These are phyloP conservation scores for Aspergillus affinis DNA, from an alignment of 495 filamentous ascomycete species.

Conservation along the genomic window DNA sequence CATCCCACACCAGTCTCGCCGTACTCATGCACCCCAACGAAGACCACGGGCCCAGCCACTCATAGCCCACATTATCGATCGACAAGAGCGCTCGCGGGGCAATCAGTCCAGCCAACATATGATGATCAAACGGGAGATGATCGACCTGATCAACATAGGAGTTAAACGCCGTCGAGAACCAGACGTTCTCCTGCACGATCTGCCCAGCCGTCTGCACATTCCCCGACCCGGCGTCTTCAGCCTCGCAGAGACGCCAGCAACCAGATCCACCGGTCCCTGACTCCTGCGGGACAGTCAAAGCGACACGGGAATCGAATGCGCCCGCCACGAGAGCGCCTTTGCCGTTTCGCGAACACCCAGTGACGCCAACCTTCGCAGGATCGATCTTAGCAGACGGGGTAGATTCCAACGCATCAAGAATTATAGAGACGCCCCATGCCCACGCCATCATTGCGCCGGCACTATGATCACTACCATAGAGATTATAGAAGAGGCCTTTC, in stretches of 20 bases:
- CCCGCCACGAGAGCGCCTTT: slow-evolving; percentile 15
- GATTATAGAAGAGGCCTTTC: slow-evolving; percentile 11
- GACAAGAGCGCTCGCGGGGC: slow-evolving; percentile 8
- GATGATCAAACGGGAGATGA: slow-evolving; percentile 12
- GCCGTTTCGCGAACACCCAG: slow-evolving; percentile 14
- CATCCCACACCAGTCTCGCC: slow-evolving; percentile 5
- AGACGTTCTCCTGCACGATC: slow-evolving; percentile 14
- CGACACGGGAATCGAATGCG: slow-evolving; percentile 9
- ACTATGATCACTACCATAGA: slow-evolving; percentile 9
- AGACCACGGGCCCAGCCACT: slow-evolving; percentile 15
- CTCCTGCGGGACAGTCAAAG: slow-evolving; percentile 13
- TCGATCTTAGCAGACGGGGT: slow-evolving; percentile 10
- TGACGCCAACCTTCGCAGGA: slow-evolving; percentile 6
- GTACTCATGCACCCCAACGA: slow-evolving; percentile 12
- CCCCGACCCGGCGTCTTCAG: slow-evolving; percentile 1
- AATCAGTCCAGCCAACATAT: slow-evolving; percentile 13
- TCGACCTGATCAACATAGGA: neutral
- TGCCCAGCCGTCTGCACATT: slow-evolving; percentile 9
- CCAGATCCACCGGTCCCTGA: slow-evolving; percentile 13
- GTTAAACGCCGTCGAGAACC: slow-evolving; percentile 12
- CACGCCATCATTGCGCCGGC: slow-evolving; percentile 15
- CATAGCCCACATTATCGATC: slow-evolving; percentile 14
- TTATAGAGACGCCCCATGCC: slow-evolving; percentile 7
- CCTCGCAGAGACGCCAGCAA: slow-evolving; percentile 13
- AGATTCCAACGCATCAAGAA: slow-evolving; percentile 10